Evolutionary conservation across 140 eudicot species (phyloP).

Genomic region (Bidens hawaiensis): DNA sequence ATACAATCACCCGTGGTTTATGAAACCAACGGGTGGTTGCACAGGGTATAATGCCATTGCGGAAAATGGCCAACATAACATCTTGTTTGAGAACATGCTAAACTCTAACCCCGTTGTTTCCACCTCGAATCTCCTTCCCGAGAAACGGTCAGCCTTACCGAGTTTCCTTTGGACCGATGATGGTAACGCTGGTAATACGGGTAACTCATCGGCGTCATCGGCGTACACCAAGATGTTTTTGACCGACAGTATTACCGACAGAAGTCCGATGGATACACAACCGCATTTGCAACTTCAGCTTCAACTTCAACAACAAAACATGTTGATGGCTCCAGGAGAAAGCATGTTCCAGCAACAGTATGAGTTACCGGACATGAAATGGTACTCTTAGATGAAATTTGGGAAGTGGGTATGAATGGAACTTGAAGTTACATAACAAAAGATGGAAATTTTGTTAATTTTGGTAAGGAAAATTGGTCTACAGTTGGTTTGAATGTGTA

Average conservation of each 20-base stretch:
- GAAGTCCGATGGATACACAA: constrained; percentile 27
- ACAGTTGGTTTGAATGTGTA: constrained; percentile 31
- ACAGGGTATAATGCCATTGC: constrained; percentile 28
- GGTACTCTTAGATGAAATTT: constrained; percentile 47
- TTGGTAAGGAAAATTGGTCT: constrained; percentile 28
- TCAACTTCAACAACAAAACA: constrained; percentile 48
- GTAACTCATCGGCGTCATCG: constrained; percentile 12
- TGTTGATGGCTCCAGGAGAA: constrained; percentile 56
- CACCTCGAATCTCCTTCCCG: constrained; percentile 17
- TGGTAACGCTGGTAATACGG: constrained; percentile 24
- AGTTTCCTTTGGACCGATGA: constrained; percentile 48
- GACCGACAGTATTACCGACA: constrained; percentile 23
- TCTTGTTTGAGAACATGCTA: constrained; percentile 43
- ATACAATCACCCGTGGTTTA: constrained; percentile 28
- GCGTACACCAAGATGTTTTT: constrained; percentile 49
- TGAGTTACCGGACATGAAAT: constrained; percentile 56
- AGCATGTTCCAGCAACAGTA: constrained; percentile 45
- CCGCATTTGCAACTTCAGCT: constrained; percentile 19
- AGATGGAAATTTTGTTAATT: constrained; percentile 23
- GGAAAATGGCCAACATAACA: constrained; percentile 34
- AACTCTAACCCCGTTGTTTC: constrained; percentile 20
- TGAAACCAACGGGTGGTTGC: constrained; percentile 19
- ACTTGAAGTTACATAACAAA: constrained; percentile 22
- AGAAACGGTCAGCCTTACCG: constrained; percentile 30
- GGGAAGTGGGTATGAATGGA: constrained; percentile 19